Conservation (phyloP, 176 grass and related monocot species). For the Musa beccarii region DNA sequence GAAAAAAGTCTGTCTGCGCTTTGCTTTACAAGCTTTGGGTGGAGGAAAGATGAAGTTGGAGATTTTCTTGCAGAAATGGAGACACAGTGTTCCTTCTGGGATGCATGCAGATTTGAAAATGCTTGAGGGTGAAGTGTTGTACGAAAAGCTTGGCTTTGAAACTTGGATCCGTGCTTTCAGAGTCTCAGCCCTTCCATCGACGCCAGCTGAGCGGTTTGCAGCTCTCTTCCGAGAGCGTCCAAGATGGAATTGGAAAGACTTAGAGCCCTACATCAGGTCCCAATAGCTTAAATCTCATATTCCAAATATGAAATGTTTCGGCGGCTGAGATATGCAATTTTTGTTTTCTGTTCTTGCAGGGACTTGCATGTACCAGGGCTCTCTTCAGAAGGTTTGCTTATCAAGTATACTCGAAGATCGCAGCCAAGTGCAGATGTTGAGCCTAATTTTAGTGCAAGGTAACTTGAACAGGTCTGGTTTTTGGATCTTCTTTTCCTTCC, state of each 20-base stretch:
- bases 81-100: conserved; percentile 48
- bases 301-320: not conserved
- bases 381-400: conserved; percentile 90
- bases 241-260: conserved; percentile 87
- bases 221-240: conserved; percentile 52
- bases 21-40: conserved; percentile 39
- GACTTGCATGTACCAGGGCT: conserved; percentile 53
- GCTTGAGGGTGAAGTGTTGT: conserved; percentile 82
- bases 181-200: conserved; percentile 45
- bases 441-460: conserved; percentile 83
- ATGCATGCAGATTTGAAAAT: conserved; percentile 61
- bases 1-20: conserved; percentile 56
- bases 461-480: not conserved
- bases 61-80: conserved; percentile 70
- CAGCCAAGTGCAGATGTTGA: conserved; percentile 63
- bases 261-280: conserved; percentile 90
- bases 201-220: conserved; percentile 57
- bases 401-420: conserved; percentile 77
- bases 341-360: conserved; percentile 21
- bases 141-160: conserved; percentile 66
- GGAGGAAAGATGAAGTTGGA: conserved; percentile 71
- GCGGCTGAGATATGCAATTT: not conserved
- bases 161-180: conserved; percentile 81
- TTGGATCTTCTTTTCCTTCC: not conserved
- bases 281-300: conserved; percentile 2